Conservation (phyloP, 495 filamentous ascomycete species). For the Echria macrotheca region DNA sequence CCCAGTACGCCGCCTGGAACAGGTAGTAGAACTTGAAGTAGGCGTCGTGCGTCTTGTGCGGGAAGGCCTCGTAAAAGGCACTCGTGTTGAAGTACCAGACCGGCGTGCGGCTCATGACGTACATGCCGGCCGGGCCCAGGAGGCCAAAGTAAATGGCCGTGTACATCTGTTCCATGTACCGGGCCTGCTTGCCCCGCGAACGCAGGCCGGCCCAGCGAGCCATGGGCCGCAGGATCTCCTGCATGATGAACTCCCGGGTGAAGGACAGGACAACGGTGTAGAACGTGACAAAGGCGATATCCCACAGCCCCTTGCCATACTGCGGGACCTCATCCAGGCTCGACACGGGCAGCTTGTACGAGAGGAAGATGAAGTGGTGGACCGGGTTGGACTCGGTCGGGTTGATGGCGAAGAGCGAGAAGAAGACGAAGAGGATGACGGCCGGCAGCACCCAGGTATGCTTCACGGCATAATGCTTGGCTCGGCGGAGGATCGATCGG, state of each 20-base stretch:
- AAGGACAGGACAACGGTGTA: constrained; percentile 87
- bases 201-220: constrained; percentile 66
- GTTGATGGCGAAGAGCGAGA: constrained; percentile 68
- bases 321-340: constrained; percentile 52
- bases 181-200: constrained; percentile 71
- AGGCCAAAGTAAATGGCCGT: constrained; percentile 91
- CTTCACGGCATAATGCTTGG: constrained; percentile 59
- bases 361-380: constrained; percentile 85
- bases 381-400: constrained; percentile 78
- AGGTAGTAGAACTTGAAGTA: constrained; percentile 97
- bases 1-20: constrained; percentile 93
- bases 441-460: constrained; percentile 81
- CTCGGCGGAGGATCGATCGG: constrained; percentile 59
- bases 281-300: constrained; percentile 83
- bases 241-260: constrained; percentile 95
- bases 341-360: constrained; percentile 65
- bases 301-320: constrained; percentile 85
- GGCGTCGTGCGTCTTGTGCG: constrained; percentile 77
- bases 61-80: constrained; percentile 88
- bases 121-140: constrained; percentile 82
- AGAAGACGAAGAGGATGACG: constrained; percentile 57
- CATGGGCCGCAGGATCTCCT: constrained; percentile 76
- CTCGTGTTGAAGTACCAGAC: constrained; percentile 97
- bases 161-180: constrained; percentile 98
- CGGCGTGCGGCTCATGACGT: constrained; percentile 82